Conservation (phyloP, 495 filamentous ascomycete genomes). For the Rostrohypoxylon terebratum region DNA sequence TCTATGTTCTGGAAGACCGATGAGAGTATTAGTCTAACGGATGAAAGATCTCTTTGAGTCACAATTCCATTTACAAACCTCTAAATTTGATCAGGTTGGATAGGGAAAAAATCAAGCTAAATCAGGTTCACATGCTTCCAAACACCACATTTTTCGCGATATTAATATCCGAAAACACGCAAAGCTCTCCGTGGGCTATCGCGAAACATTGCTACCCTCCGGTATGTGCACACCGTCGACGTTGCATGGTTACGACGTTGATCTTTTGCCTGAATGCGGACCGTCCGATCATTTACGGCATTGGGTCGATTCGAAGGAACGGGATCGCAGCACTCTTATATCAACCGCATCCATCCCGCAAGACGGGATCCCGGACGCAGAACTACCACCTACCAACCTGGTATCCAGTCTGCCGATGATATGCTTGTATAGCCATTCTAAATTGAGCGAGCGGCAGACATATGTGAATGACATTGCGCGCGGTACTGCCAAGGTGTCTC, state of each 20-base stretch:
- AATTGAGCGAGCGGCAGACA: neutral
- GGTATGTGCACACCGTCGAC: slow-evolving; percentile 6
- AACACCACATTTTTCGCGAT: slow-evolving; percentile 28
- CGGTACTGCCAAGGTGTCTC: slow-evolving; percentile 25
- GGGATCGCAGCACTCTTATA: slow-evolving; percentile 4
- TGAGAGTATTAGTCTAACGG: slow-evolving; percentile 9
- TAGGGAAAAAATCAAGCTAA: neutral
- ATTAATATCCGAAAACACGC: slow-evolving; percentile 11
- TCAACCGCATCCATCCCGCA: slow-evolving; percentile 18
- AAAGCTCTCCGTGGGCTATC: slow-evolving; percentile 13
- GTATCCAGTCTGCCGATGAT: neutral
- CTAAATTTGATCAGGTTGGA: neutral
- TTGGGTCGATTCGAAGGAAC: slow-evolving; percentile 26
- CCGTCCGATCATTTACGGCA: slow-evolving; percentile 37
- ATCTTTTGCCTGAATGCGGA: slow-evolving; percentile 38
- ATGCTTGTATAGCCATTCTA: neutral
- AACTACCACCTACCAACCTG: slow-evolving; percentile 6
- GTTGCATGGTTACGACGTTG: slow-evolving; percentile 31
- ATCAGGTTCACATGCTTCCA: slow-evolving; percentile 6
- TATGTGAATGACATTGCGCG: neutral
- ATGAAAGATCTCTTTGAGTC: neutral
- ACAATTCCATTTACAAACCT: slow-evolving; percentile 7
- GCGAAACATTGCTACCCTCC: neutral
- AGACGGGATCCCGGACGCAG: neutral
- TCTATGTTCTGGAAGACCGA: neutral